These are phyloP conservation scores for Phoma sp. DNA, from an alignment of 2,329 filamentous ascomycete species.

Conservation along the genomic window DNA sequence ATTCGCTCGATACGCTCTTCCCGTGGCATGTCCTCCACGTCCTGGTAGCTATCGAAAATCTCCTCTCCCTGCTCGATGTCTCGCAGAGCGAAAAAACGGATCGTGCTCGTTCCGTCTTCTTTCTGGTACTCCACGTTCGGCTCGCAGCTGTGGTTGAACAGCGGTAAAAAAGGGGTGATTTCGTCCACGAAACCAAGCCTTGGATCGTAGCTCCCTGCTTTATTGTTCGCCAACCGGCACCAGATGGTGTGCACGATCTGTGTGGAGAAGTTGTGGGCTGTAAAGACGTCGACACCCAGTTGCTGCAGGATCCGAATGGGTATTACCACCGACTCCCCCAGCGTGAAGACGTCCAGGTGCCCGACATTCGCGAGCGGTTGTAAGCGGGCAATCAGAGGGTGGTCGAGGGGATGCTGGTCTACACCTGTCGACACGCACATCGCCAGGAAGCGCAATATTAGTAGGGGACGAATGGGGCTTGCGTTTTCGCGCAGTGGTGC, in stretches of 20 bases:
- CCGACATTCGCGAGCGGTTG: conserved; percentile 34
- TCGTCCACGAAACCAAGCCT: conserved; percentile 34
- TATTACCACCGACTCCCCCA: conserved; percentile 27
- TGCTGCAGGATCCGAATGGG: conserved; percentile 37
- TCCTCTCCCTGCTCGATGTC: conserved; percentile 12
- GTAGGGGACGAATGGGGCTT: conserved; percentile 31
- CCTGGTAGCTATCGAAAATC: conserved; percentile 22
- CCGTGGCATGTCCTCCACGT: conserved; percentile 6
- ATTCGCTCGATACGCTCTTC: conserved; percentile 12
- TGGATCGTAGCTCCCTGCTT: conserved; percentile 31
- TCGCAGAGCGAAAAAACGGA: conserved; percentile 20
- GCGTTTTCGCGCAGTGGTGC: conserved; percentile 19
- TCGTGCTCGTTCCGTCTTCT: conserved; percentile 16
- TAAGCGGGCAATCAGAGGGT: conserved; percentile 34
- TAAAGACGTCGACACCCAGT: conserved; percentile 32
- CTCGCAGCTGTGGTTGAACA: conserved; percentile 45
- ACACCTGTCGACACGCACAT: conserved; percentile 28
- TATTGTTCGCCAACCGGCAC: conserved; percentile 44
- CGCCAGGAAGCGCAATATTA: conserved; percentile 37
- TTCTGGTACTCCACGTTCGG: conserved; percentile 33
- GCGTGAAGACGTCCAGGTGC: conserved; percentile 38
- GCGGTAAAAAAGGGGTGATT: conserved; percentile 35
- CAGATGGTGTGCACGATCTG: conserved; percentile 41
- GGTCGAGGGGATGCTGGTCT: conserved; percentile 24
- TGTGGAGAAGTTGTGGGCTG: conserved; percentile 30